A percentile compares a stretch with the other conserved stretches of the same genome.
These are phyloP conservation scores for Erucastrum elatum DNA, from an alignment of 345 rosid species.

Conservation along the genomic window DNA sequence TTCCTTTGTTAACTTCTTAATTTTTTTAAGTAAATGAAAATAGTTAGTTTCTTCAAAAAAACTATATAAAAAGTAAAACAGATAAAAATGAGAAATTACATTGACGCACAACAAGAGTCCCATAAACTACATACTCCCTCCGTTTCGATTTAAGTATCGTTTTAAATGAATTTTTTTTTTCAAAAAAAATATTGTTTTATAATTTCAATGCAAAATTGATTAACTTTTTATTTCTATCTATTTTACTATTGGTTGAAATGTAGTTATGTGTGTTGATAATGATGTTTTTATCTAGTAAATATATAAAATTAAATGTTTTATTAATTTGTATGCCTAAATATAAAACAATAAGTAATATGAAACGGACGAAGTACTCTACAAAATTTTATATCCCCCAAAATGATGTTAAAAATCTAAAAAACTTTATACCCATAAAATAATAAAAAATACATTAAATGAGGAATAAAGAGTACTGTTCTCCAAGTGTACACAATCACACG, in stretches of 20 bases:
- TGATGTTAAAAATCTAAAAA: not conserved
- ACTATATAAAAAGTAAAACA: not conserved
- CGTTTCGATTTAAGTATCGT: too few relatives aligned
- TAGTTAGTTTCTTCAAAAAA: not conserved
- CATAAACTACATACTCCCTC: not conserved
- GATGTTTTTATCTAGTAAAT: too few relatives aligned
- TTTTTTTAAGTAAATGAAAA: not conserved
- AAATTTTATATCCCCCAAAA: not conserved
- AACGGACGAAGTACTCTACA: too few relatives aligned
- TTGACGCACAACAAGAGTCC: not conserved
- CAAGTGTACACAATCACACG: slow-evolving; percentile 5
- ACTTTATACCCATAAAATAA: not conserved
- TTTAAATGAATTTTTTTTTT: too few relatives aligned
- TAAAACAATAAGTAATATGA: too few relatives aligned
- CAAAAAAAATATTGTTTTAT: too few relatives aligned
- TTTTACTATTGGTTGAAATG: too few relatives aligned
- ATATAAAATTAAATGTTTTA: too few relatives aligned
- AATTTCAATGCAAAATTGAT: too few relatives aligned
- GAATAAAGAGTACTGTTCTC: not conserved
- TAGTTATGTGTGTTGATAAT: too few relatives aligned
- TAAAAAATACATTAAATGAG: not conserved
- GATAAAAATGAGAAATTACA: not conserved
- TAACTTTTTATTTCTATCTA: too few relatives aligned
- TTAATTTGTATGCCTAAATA: too few relatives aligned
- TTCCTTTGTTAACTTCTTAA: not conserved